phyloP scores from a whole-genome alignment of 78 protist species.

The Anaeramoeba flamelloides region DNA sequence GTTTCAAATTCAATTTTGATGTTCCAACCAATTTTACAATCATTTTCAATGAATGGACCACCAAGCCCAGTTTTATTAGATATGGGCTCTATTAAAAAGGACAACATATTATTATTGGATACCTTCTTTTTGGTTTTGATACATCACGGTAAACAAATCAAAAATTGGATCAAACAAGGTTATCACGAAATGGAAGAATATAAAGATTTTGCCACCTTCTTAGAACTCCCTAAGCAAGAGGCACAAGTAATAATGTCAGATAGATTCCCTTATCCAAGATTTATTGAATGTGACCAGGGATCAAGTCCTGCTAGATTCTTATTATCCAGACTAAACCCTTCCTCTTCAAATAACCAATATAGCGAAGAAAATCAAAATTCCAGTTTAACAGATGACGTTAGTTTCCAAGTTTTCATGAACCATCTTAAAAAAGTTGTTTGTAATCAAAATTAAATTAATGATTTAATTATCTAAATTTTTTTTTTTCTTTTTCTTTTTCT shows the following conservation, averaged over 20 bases:
- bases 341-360: neutral
- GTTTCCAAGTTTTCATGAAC: conserved; percentile 11
- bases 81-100: neutral
- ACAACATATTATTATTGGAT: conserved; percentile 17
- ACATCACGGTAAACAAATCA: conserved; percentile 2
- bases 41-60: neutral
- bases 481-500: too few relatives aligned
- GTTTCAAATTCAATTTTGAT: conserved; percentile 9
- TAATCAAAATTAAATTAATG: neutral
- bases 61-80: conserved; percentile 16
- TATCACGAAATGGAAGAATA: neutral
- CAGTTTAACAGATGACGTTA: conserved; percentile 20
- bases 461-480: too few relatives aligned
- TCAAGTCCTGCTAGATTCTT: conserved; percentile 14
- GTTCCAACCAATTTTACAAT: conserved; percentile 17
- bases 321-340: conserved; percentile 19
- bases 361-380: neutral
- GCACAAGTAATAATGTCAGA: conserved; percentile 13
- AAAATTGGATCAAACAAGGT: neutral
- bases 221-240: conserved; percentile 7
- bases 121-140: conserved; percentile 18
- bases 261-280: conserved; percentile 12
- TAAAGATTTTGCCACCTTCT: neutral
- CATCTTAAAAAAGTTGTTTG: conserved; percentile 5
- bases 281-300: conserved; percentile 9